phyloP scores from a whole-genome alignment of 768 basidiomycete genomes.

The Auriscalpium vulgare region DNA sequence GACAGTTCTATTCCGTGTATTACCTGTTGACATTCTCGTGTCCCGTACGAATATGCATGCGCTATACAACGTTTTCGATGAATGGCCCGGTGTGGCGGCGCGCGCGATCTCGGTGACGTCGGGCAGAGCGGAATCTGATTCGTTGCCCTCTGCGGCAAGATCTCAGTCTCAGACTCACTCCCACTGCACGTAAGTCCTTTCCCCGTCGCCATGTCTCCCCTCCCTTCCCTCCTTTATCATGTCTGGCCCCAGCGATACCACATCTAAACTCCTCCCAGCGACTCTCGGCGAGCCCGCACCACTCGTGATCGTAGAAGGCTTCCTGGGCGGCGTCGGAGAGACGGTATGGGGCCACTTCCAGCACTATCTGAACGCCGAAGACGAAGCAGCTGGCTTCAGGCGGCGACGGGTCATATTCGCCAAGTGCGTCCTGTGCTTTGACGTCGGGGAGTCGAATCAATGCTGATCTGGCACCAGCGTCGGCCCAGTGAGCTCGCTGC shows the following conservation, averaged over 20 bases:
- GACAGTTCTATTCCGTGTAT: not conserved
- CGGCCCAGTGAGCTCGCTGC: constrained; percentile 44
- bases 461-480: constrained; percentile 25
- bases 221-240: too few relatives aligned
- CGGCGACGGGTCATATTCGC: constrained; percentile 23
- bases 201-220: not conserved
- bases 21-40: not conserved
- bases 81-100: too few relatives aligned
- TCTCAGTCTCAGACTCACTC: too few relatives aligned
- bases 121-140: too few relatives aligned
- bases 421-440: constrained; percentile 16
- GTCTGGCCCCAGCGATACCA: too few relatives aligned
- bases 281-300: constrained; percentile 18
- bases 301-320: constrained; percentile 42
- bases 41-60: not conserved
- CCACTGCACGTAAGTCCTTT: too few relatives aligned
- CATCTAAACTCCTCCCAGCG: too few relatives aligned
- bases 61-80: not conserved
- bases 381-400: constrained; percentile 3
- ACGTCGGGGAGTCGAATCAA: not conserved
- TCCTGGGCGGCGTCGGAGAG: constrained; percentile 31
- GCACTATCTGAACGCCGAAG: constrained; percentile 23
- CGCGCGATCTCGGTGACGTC: too few relatives aligned
- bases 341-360: constrained; percentile 35
- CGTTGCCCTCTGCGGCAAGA: too few relatives aligned